Percentiles rank a stretch among this genome's conserved stretches.
Evolutionary conservation across 1,284 basidiomycete genomes (phyloP).

Genomic region (Rhodotorula sp.): DNA sequence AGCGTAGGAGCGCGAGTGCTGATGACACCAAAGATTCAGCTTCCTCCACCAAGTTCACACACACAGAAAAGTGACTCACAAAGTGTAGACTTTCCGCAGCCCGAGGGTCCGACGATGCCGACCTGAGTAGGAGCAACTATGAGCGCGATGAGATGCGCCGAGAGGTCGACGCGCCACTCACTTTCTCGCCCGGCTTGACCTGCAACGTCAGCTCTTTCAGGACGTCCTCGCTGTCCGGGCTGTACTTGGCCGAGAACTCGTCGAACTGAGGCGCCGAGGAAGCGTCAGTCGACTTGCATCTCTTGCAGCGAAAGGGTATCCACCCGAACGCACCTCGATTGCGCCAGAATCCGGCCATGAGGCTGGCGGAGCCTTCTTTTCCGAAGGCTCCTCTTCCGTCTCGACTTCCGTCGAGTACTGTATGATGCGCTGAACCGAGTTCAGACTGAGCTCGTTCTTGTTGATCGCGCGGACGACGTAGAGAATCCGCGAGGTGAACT

Average conservation of each 20-base stretch:
- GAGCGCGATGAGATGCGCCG: slow-evolving; percentile 45
- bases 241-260: slow-evolving; percentile 67
- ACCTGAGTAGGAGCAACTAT: slow-evolving; percentile 54
- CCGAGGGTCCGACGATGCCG: slow-evolving; percentile 69
- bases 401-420: slow-evolving; percentile 73
- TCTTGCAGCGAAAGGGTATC: neutral
- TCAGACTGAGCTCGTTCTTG: slow-evolving; percentile 36
- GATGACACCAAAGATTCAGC: slow-evolving; percentile 45
- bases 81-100: slow-evolving; percentile 63
- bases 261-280: slow-evolving; percentile 49
- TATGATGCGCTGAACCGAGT: slow-evolving; percentile 75
- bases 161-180: slow-evolving; percentile 12
- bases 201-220: slow-evolving; percentile 64
- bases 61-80: slow-evolving; percentile 8
- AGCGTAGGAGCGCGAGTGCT: slow-evolving; percentile 73
- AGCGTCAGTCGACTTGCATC: neutral
- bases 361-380: slow-evolving; percentile 69
- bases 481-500: slow-evolving; percentile 37
- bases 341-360: slow-evolving; percentile 53
- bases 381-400: slow-evolving; percentile 30
- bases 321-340: slow-evolving; percentile 45
- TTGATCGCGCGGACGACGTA: slow-evolving; percentile 40
- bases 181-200: slow-evolving; percentile 66
- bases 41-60: no score
- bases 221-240: slow-evolving; percentile 67